Base-by-base conservation (phyloP, 331 rosid species). In the Quercus tomentella region DNA sequence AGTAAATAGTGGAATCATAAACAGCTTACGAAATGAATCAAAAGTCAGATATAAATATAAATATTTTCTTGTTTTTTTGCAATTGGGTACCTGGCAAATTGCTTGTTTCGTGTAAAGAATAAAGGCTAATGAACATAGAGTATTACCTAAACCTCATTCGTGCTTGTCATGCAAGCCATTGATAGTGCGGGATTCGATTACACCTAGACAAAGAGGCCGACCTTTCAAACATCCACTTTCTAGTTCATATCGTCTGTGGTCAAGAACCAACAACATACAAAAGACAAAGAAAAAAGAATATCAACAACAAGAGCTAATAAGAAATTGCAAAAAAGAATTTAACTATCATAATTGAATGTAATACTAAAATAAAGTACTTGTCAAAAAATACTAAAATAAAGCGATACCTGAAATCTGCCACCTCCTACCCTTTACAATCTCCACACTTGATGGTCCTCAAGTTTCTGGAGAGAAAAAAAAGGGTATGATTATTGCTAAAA, bases 151-250 rank as follows among this genome's bases (percentile, higher is more conserved):
- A 90, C 91, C 71, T 76, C 89, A 21, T 71, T 76, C 71, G 60
- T 51, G 77, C 87, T 75, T 84, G 86, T 84, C 77, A 66, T 80
- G 82, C 78, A 74, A 85, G 61, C 96, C 97, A 77, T 82, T 78
- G 85, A 90, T 22, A 89, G 97, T 94, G 98, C 89, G 77, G 68
- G 82, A 72, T 78, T 54, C 61, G 76, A 84, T 71, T 56, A 70
- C 81, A 73, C 73, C 79, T 54, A 23, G 4, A 33, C 78, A 33
- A 49, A 74, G 77, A 74, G 75, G 73, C 63, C 61, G 17, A 11
- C 58, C 33, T 77, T 26, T 33, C 74, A 57, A 12, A 49, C 17
- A 49, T 49, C 55, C 16, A 49, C 84, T 81, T 80, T 11, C 12
- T 52, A 79, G 56, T 85, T 22, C 86, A 56, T 9, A 51, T 65